A percentile compares a stretch with the other conserved stretches of the same genome.
Conservation (phyloP, 73 alveolate genomes). For the Paraurostyla sp. region DNA sequence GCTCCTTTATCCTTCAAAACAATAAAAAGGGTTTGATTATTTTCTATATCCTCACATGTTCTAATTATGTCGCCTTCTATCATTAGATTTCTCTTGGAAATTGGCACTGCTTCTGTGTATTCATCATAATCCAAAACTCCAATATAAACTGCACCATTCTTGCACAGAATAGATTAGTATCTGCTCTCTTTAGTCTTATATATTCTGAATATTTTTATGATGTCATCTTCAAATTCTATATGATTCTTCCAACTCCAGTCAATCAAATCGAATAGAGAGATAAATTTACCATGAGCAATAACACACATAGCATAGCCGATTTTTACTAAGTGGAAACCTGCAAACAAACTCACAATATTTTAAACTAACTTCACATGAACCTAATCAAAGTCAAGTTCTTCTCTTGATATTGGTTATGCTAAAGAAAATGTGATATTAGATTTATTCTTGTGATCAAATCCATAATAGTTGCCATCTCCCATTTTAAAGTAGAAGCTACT, state of each 20-base stretch:
- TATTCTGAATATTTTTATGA: not conserved
- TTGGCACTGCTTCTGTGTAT: not conserved
- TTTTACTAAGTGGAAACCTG: not conserved
- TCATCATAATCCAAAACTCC: not conserved
- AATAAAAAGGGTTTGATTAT: not conserved
- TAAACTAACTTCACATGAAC: not conserved
- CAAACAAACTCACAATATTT: not conserved
- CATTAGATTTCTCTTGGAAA: not conserved
- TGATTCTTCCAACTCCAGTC: slow-evolving; percentile 19
- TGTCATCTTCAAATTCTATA: slow-evolving; percentile 33
- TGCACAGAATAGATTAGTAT: not conserved
- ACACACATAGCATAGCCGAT: not conserved
- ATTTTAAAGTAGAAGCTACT: not conserved
- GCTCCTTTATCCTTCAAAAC: not conserved
- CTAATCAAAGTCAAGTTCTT: not conserved
- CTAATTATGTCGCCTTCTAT: slow-evolving; percentile 5
- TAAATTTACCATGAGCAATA: slow-evolving; percentile 26
- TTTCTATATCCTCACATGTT: not conserved
- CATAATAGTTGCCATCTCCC: not conserved
- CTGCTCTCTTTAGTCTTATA: not conserved
- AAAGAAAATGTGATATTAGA: not conserved
- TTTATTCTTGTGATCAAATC: not conserved
- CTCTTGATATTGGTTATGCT: not conserved
- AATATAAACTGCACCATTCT: not conserved
- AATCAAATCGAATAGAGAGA: not conserved